Percentiles rank a stretch among this genome's conserved stretches.
phyloP scores from a whole-genome alignment of 2,329 filamentous ascomycete genomes.

The Xylariaceae sp. region DNA sequence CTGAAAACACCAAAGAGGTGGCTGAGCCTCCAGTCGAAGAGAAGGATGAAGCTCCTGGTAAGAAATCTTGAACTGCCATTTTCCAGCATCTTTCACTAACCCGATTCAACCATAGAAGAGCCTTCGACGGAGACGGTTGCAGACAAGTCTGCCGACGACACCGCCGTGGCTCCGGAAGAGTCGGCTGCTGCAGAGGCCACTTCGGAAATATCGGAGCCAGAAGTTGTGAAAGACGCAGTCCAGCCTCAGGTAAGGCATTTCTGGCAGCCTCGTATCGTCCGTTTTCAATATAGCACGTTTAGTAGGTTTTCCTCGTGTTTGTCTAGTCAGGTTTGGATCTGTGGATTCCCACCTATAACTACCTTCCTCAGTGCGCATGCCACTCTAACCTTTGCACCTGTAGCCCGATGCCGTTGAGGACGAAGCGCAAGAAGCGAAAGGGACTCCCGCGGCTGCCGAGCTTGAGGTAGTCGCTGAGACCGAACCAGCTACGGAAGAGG shows the following conservation, averaged over 20 bases:
- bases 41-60: too few species aligned
- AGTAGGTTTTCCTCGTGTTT: conserved; percentile 17
- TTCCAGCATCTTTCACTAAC: too few species aligned
- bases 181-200: neutral
- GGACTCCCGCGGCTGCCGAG: too few species aligned
- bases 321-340: conserved; percentile 8
- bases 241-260: conserved; percentile 18
- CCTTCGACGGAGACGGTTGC: neutral
- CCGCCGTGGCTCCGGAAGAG: neutral
- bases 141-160: neutral
- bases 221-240: conserved; percentile 8
- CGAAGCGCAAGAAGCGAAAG: neutral
- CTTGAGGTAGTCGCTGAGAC: too few species aligned
- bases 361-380: neutral
- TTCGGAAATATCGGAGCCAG: conserved; percentile 8
- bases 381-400: conserved; percentile 1
- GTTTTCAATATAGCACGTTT: conserved; percentile 16
- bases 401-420: conserved; percentile 15
- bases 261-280: conserved; percentile 17
- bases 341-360: neutral
- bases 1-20: neutral
- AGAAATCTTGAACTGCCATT: too few species aligned
- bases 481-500: neutral
- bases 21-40: too few species aligned
- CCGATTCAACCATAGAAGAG: too few species aligned